Conservation (phyloP, 192 early-diverging fungal genomes). For the Fimicolochytrium jonesii region DNA sequence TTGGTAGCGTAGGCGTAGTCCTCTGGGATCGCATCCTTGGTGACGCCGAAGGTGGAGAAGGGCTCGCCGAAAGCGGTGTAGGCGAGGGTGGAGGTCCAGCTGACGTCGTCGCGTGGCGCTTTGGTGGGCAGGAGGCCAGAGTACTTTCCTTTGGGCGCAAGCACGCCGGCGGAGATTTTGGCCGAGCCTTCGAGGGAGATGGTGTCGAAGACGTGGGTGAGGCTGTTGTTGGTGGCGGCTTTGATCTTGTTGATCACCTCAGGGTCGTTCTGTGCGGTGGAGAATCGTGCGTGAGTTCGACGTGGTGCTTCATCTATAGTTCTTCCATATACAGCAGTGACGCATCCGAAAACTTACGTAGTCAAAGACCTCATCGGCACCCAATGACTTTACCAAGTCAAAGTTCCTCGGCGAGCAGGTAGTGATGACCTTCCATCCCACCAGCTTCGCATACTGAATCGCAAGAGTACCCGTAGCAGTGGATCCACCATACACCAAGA, state of each 20-base stretch:
- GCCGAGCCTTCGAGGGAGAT: slow-evolving; percentile 5
- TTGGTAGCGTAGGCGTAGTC: slow-evolving; percentile 20
- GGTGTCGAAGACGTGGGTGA: slow-evolving; percentile 23
- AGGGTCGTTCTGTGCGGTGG: slow-evolving; percentile 3
- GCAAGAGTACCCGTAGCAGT: slow-evolving; percentile 34
- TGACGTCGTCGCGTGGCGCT: background rate
- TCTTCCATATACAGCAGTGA: no score
- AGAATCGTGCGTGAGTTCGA: no score
- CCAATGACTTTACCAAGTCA: slow-evolving; percentile 18
- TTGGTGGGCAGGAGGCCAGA: slow-evolving; percentile 11
- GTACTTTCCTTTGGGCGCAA: slow-evolving; percentile 13
- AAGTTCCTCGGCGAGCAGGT: slow-evolving; percentile 22
- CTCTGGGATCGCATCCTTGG: slow-evolving; percentile 1
- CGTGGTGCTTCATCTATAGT: no score
- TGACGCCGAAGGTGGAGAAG: slow-evolving; percentile 1
- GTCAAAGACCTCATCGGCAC: slow-evolving; percentile 25
- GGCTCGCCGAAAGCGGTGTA: slow-evolving; percentile 28
- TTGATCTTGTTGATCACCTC: slow-evolving; percentile 5
- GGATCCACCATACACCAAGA: slow-evolving; percentile 35
- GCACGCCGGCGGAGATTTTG: slow-evolving; percentile 13
- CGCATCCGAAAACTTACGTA: slow-evolving; percentile 17
- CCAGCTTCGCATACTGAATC: slow-evolving; percentile 31
- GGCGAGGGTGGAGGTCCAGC: slow-evolving; percentile 1
- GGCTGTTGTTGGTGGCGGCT: slow-evolving; percentile 7
- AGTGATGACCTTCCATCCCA: slow-evolving; percentile 15